Evolutionary conservation across 164 flowering plant species (phyloP), one percentile per base, ranked within the genome.

Genomic region (Berberis vulgaris): DNA sequence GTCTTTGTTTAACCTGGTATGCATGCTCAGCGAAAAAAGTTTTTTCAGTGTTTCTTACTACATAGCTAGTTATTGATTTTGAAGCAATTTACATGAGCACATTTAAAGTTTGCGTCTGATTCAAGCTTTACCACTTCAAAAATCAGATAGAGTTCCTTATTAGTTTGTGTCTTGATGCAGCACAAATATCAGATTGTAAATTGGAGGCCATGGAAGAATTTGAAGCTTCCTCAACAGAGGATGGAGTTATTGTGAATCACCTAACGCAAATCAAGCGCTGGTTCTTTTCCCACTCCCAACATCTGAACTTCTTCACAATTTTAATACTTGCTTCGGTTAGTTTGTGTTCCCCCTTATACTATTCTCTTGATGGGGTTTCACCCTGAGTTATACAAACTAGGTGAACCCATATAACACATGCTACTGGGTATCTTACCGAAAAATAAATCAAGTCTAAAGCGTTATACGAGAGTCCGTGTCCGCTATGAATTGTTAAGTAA

Each of bases 301-400:
- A 86, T 70, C 69, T 94, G 83, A 94, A 91, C 79, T 91, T 91
- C 75, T 76, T 83, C 59, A 82, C 96, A 2, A 84, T 94, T 60
- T 68, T 94, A 73, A 64, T 86, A 67, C 96, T 94, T 73, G 97
- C 99, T 79, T 91, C 99, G 81, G 99, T 94, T 55, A 81, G 95
- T 82, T 61, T 61, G 4, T 54, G 26, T 49, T 71, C 62, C 26
- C 60, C 38, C 59, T 6, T 69, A 8, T 61, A 10, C 11, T 49
- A 6, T 68, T 60, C 42, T 49, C 56, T 41, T 57, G 26, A 26
- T 26, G 26, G 0, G 26, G 26, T 26, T 26, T 26, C 26, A 26
- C 26, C 26, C 26, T 26, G 26, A 26, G 26, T 26, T 26, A 26
- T 26, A 26, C 26, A 26, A 26, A 26, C 26, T 26, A 26, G 26